phyloP scores from a whole-genome alignment of 169 alveolate species.

The Perkinsus chesapeaki region DNA sequence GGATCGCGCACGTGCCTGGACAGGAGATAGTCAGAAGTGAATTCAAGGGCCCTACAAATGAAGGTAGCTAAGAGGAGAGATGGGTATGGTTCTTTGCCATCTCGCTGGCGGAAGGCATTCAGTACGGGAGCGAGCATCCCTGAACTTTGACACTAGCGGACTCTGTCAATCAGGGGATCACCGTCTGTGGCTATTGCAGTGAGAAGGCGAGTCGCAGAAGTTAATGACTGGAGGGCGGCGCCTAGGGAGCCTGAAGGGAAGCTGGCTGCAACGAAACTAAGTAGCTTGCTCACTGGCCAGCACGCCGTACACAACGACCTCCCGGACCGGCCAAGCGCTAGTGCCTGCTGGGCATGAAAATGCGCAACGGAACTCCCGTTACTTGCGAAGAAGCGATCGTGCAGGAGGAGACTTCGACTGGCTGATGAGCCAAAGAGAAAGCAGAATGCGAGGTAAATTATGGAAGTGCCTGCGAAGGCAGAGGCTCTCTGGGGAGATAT shows the following conservation, averaged over 20 bases:
- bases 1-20: slow-evolving; percentile 18
- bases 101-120: slow-evolving; percentile 20
- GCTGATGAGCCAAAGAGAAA: slow-evolving; percentile 45
- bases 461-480: slow-evolving; percentile 22
- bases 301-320: slow-evolving; percentile 45
- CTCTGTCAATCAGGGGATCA: background rate
- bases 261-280: background rate
- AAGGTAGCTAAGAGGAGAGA: slow-evolving; percentile 16
- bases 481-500: background rate
- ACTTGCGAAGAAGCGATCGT: slow-evolving; percentile 34
- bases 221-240: slow-evolving; percentile 47
- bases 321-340: slow-evolving; percentile 37
- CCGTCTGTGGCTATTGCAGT: slow-evolving; percentile 57
- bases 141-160: background rate
- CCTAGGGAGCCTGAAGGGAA: slow-evolving; percentile 29
- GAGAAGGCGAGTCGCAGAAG: slow-evolving; percentile 48
- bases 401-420: slow-evolving; percentile 31
- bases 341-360: slow-evolving; percentile 26
- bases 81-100: background rate
- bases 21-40: background rate
- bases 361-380: background rate
- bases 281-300: slow-evolving; percentile 19
- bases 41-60: slow-evolving; percentile 1
- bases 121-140: background rate
- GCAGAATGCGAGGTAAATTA: slow-evolving; percentile 32